Base-by-base conservation (phyloP, 441 rosid species). In the Pelargonium citronellum region DNA sequence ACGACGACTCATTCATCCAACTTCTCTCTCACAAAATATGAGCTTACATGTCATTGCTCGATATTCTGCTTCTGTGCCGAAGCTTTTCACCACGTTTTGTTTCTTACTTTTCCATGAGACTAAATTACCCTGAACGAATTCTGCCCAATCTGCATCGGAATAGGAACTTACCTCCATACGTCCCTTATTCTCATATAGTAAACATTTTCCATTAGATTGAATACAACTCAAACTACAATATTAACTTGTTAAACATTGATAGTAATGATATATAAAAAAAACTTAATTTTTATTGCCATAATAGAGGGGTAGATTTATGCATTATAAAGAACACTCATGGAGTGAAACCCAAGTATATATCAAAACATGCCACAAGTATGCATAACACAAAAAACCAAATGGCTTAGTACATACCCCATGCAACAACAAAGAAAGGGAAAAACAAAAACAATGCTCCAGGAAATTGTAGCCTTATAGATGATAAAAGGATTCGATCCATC, bases 321-420 rank as follows among this genome's bases (percentile, higher is more conserved):
- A 49, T 49, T 11, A 49, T 49, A 11, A 49, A 49, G 57, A 49
- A 49, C 57, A 49, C 16, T 15, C 43, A 7, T 39, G 43, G 43
- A 39, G 43, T 39, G 43, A 49, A 49, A 49, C 1, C 57, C 13
- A 64, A 55, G 20, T 57, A 70, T 58, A 63, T 63, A 63, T 15
- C 66, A 77, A 39, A 39, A 39, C 65, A 60, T 62, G 34, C 30
- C 22, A 46, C 20, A 68, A 44, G 64, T 55, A 58, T 15, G 63
- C 65, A 61, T 61, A 72, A 49, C 30, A 55, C 12, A 13, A 67
- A 44, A 67, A 58, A 55, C 53, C 67, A 58, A 66, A 60, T 20
- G 57, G 57, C 16, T 15, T 49, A 47, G 47, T 30, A 20, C 39
- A 64, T 65, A 11, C 15, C 39, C 19, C 22, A 60, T 43, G 62